These are phyloP conservation scores for Apiotrichum akiyoshidainum DNA, from an alignment of 1,284 basidiomycete species.

Conservation along the genomic window DNA sequence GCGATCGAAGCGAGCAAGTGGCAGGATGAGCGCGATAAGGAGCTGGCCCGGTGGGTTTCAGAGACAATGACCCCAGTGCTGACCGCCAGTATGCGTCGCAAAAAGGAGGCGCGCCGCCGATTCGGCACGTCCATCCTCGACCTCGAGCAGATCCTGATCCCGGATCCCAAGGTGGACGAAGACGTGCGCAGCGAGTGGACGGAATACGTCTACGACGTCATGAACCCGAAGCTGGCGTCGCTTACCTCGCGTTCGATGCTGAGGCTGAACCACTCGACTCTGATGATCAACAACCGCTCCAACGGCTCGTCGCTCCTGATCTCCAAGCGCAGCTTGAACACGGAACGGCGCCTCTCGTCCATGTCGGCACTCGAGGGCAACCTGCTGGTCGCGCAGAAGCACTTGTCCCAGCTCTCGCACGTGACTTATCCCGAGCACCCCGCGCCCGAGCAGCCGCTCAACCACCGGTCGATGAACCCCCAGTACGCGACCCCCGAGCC, in stretches of 20 bases:
- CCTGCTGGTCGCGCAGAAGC: too few relatives aligned
- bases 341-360: too few relatives aligned
- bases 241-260: not conserved
- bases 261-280: too few relatives aligned
- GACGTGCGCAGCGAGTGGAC: conserved; percentile 4
- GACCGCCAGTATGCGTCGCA: conserved; percentile 3
- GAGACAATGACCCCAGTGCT: not conserved
- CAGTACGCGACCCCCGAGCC: too few relatives aligned
- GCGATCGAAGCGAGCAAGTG: not conserved
- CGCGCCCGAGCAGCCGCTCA: too few relatives aligned
- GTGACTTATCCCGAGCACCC: too few relatives aligned
- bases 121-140: not conserved
- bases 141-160: not conserved
- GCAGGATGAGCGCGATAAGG: conserved; percentile 7
- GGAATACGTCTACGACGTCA: conserved; percentile 5
- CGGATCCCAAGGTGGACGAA: not conserved
- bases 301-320: too few relatives aligned
- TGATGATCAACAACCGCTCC: too few relatives aligned
- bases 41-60: conserved; percentile 9
- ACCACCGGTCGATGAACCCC: too few relatives aligned
- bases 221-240: not conserved
- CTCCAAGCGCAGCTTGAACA: too few relatives aligned
- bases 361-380: too few relatives aligned
- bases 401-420: too few relatives aligned
- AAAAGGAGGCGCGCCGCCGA: conserved; percentile 2